These are phyloP conservation scores for Isabelozyma heimii DNA, from an alignment of 805 yeast genomes.

Conservation along the genomic window DNA sequence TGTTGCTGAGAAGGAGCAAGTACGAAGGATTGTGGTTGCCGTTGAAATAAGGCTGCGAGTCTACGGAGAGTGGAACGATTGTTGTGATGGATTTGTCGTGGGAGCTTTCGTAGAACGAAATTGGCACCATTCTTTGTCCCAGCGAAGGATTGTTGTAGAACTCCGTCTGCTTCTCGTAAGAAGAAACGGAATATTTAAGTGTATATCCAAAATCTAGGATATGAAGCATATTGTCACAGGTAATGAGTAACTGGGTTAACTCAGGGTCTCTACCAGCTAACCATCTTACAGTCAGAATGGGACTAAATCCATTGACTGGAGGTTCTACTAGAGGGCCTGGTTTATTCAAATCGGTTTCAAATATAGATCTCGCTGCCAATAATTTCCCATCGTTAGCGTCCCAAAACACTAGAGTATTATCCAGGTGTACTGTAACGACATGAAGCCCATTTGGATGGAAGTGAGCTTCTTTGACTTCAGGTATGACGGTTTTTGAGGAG, in stretches of 20 bases:
- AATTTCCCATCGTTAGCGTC: constrained; percentile 76
- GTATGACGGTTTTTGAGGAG: constrained; percentile 29
- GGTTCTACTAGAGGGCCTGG: constrained; percentile 35
- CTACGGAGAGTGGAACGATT: constrained; percentile 31
- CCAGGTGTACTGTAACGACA: constrained; percentile 72
- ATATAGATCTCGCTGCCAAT: constrained; percentile 70
- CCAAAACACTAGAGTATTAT: constrained; percentile 89
- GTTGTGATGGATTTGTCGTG: constrained; percentile 21
- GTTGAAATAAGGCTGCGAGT: constrained; percentile 66
- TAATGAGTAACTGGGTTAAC: constrained; percentile 64
- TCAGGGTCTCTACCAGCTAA: constrained; percentile 78
- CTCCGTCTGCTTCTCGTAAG: constrained; percentile 78
- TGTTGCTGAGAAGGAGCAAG: constrained; percentile 54
- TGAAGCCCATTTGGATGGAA: constrained; percentile 96
- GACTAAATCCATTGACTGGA: constrained; percentile 24
- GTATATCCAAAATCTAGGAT: constrained; percentile 77
- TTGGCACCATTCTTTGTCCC: constrained; percentile 27
- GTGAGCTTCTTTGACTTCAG: constrained; percentile 47
- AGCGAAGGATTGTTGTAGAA: constrained; percentile 65
- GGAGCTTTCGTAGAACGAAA: constrained; percentile 18
- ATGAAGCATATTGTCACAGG: constrained; percentile 28
- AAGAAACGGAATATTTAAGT: constrained; percentile 74
- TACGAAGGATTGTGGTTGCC: constrained; percentile 78
- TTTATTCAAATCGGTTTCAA: constrained; percentile 61
- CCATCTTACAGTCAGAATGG: constrained; percentile 66